Evolutionary conservation across 2,329 filamentous ascomycete genomes (phyloP), one percentile per base, ranked within the genome.

Genomic region (Rhynchosporium graminicola): DNA sequence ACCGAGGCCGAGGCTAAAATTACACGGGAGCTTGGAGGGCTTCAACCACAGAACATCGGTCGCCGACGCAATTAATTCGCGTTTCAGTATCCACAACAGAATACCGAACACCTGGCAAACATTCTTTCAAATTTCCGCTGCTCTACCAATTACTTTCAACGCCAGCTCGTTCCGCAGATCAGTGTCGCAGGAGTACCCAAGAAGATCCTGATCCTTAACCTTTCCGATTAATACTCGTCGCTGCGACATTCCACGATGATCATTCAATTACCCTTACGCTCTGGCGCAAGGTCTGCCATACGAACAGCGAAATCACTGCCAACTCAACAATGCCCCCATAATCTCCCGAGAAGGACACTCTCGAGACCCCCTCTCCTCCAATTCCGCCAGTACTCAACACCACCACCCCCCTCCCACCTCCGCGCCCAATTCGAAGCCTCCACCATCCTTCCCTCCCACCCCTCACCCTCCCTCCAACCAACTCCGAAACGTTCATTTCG

Each of bases 161-260:
- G 20, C 20, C 20, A 20, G 20, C 20, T 20, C 20, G 20, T 20
- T n/a, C 10, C 42, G 12, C 13, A 43, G 42, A 43, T n/a, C 5
- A 43, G 1, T n/a, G 13, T 15, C 20, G 4, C 13, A n/a, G 20
- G 36, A 12, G 36, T 40, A 43, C n/a, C 10, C 3, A 7, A 43
- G 13, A 7, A 43, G 36, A 40, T 40, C 42, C 33, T 52, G 1
- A 38, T 33, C 31, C 36, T 31, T n/a, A 36, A 2, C 13, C 33
- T 33, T 10, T 20, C 1, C 31, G 20, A 6, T 13, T 20, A 15
- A 20, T 26, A 4, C 33, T 31, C n/a, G 20, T 54, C 46, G 50
- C 57, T 57, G 36, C 28, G 77, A 87, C 86, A 58, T 26, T 28
- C 31, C 59, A 58, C 52, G 10, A 67, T 68, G 66, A 65, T 63